Conservation (phyloP, 805 yeast genomes). For the Phaffomyces thermotolerans region DNA sequence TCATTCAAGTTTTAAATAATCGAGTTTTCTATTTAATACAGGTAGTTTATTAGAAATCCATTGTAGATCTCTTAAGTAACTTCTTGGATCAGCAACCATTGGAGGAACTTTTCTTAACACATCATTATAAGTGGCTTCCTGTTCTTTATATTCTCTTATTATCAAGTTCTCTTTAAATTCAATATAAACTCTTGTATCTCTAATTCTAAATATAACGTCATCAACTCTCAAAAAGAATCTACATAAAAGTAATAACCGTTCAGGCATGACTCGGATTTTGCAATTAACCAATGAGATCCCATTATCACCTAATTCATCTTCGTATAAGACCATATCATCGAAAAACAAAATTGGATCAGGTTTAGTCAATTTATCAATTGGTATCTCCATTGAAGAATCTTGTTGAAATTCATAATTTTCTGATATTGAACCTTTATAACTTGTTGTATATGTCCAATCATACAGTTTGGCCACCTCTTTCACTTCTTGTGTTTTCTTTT, state of each 20-base stretch:
- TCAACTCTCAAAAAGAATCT: conserved; percentile 86
- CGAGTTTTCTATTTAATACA: conserved; percentile 24
- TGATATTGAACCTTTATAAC: conserved; percentile 56
- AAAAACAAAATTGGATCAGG: conserved; percentile 85
- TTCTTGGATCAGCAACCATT: conserved; percentile 58
- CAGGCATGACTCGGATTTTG: conserved; percentile 85
- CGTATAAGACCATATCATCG: conserved; percentile 83
- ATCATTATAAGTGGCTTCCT: conserved; percentile 47
- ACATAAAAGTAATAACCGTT: conserved; percentile 63
- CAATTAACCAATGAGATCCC: conserved; percentile 76
- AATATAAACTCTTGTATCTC: conserved; percentile 79
- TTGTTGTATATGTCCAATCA: conserved; percentile 94
- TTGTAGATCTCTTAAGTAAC: conserved; percentile 67
- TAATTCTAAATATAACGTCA: conserved; percentile 73
- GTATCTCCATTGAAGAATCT: conserved; percentile 39
- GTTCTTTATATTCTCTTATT: conserved; percentile 71
- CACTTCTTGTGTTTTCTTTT: conserved; percentile 34
- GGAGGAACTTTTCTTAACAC: conserved; percentile 38
- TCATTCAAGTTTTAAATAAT: conserved; percentile 6
- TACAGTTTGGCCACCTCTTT: conserved; percentile 68
- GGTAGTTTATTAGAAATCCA: conserved; percentile 73
- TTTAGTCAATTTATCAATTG: conserved; percentile 57
- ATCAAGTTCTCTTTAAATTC: conserved; percentile 62
- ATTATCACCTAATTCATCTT: conserved; percentile 95
- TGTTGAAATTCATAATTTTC: conserved; percentile 17